phyloP scores from a whole-genome alignment of 2,329 filamentous ascomycete genomes.

The Beauveria medogensis region DNA sequence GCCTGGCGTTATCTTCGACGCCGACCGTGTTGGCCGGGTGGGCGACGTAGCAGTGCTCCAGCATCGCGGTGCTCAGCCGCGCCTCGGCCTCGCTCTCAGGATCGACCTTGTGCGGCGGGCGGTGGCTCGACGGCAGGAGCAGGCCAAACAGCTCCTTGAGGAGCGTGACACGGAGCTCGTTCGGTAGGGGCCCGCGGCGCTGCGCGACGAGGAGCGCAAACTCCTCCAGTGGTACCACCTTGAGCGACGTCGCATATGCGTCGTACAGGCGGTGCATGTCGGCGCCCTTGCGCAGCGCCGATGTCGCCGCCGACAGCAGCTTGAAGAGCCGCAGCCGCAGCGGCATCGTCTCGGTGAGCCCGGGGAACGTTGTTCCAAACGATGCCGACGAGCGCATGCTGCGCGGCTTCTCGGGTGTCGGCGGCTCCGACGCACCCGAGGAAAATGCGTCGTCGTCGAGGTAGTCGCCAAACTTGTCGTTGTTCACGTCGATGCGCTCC shows the following conservation, averaged over 20 bases:
- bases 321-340: slow-evolving; percentile 57
- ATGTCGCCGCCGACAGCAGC: slow-evolving; percentile 40
- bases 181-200: slow-evolving; percentile 26
- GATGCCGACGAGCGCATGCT: slow-evolving; percentile 16
- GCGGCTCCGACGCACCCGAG: slow-evolving; percentile 37
- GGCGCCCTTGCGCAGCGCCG: slow-evolving; percentile 36
- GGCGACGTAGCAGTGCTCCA: slow-evolving; percentile 55
- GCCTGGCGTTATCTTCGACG: slow-evolving; percentile 62
- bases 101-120: slow-evolving; percentile 33
- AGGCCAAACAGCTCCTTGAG: slow-evolving; percentile 37
- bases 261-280: slow-evolving; percentile 49
- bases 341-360: slow-evolving; percentile 45
- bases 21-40: slow-evolving; percentile 54
- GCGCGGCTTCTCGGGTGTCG: slow-evolving; percentile 33
- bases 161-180: slow-evolving; percentile 35
- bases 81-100: slow-evolving; percentile 27
- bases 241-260: slow-evolving; percentile 47
- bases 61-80: slow-evolving; percentile 35
- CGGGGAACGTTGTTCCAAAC: slow-evolving; percentile 18
- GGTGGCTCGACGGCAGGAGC: slow-evolving; percentile 33
- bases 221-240: slow-evolving; percentile 47
- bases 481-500: slow-evolving; percentile 46
- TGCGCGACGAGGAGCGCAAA: slow-evolving; percentile 47
- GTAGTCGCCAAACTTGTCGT: slow-evolving; percentile 53
- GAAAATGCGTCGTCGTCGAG: slow-evolving; percentile 48